Conservation (phyloP, 169 alveolate genomes). For the Cryptosporidium xiaoi region DNA sequence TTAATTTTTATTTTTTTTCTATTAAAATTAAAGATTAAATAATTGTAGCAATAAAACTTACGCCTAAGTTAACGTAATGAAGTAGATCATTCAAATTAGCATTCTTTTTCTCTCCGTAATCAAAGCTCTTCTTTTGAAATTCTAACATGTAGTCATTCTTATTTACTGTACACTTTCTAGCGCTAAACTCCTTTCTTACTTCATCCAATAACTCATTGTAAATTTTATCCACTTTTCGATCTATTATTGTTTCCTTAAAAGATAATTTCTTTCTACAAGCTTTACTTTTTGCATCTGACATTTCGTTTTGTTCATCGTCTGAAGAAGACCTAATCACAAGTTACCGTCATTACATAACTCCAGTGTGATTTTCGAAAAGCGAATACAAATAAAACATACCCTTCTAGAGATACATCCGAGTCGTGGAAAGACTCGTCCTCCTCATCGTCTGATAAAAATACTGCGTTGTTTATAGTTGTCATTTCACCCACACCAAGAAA, state of each 20-base stretch:
- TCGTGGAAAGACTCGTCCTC: slow-evolving; percentile 70
- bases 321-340: no score
- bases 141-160: slow-evolving; percentile 53
- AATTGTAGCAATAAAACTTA: slow-evolving; percentile 8
- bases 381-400: not conserved
- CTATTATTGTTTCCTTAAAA: slow-evolving; percentile 11
- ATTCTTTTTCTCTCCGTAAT: slow-evolving; percentile 16
- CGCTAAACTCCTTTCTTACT: slow-evolving; percentile 8
- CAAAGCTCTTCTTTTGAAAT: slow-evolving; percentile 34
- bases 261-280: not conserved
- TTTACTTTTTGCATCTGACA: not conserved
- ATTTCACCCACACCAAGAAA: slow-evolving; percentile 4
- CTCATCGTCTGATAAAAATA: slow-evolving; percentile 65
- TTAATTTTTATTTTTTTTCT: not conserved
- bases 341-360: no score
- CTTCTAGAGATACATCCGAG: slow-evolving; percentile 43
- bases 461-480: slow-evolving; percentile 65
- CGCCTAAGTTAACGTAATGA: slow-evolving; percentile 52
- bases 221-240: slow-evolving; percentile 17
- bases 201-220: slow-evolving; percentile 27
- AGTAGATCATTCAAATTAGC: slow-evolving; percentile 11
- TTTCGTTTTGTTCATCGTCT: not conserved
- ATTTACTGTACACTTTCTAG: slow-evolving; percentile 23
- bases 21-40: not conserved
- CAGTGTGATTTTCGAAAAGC: no score